Evolutionary conservation across 352 stramenopile species (phyloP).

Genomic region (Lagenidium giganteum): DNA sequence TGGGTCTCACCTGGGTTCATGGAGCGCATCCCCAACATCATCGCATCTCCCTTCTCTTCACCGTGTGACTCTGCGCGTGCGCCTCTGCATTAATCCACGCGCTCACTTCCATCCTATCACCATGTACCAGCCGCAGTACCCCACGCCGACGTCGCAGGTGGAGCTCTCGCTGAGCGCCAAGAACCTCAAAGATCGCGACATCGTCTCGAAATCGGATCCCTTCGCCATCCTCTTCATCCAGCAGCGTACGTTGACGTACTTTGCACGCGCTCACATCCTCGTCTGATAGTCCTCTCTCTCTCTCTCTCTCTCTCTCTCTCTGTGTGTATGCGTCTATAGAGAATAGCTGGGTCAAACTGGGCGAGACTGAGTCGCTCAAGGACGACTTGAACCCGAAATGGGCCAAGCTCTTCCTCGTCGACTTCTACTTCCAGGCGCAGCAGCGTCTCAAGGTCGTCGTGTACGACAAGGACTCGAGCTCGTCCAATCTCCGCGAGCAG

Average conservation of each 20-base stretch:
- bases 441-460: constrained; percentile 84
- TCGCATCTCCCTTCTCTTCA: too few relatives aligned
- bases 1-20: too few relatives aligned
- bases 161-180: constrained; percentile 83
- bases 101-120: too few relatives aligned
- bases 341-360: constrained; percentile 71
- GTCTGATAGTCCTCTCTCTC: constrained; percentile 13
- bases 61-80: too few relatives aligned
- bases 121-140: constrained; percentile 6
- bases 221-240: constrained; percentile 69
- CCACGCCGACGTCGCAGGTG: constrained; percentile 39
- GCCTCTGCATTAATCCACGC: too few relatives aligned
- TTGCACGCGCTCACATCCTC: background rate
- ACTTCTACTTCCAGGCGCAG: constrained; percentile 83
- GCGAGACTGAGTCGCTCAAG: constrained; percentile 73
- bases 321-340: background rate
- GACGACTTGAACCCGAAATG: constrained; percentile 77
- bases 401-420: constrained; percentile 71
- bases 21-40: too few relatives aligned
- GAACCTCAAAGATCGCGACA: constrained; percentile 80
- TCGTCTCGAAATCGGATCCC: constrained; percentile 84
- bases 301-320: background rate
- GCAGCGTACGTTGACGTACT: constrained; percentile 20
- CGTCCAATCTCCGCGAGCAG: constrained; percentile 54
- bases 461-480: constrained; percentile 79